These are phyloP conservation scores for Nepenthes gracilis DNA, from an alignment of 148 eudicot genomes.

Conservation along the genomic window DNA sequence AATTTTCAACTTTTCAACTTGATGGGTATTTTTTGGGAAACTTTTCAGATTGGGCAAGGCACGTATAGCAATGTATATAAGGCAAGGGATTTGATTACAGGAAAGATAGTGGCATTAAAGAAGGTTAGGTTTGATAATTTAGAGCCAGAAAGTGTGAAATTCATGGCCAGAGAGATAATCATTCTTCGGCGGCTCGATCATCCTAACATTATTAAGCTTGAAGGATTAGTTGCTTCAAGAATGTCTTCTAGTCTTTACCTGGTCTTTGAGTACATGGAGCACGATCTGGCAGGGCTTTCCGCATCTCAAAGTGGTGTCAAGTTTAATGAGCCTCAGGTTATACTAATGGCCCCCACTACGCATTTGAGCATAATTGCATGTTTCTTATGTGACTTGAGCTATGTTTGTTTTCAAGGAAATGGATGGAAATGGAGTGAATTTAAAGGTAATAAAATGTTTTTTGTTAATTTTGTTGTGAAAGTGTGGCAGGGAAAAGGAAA, in stretches of 20 bases:
- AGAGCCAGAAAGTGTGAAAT: conserved; percentile 86
- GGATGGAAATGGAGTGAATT: no score
- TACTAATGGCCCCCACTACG: background rate
- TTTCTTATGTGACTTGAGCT: background rate
- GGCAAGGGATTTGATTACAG: conserved; percentile 88
- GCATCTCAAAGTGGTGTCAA: conserved; percentile 54
- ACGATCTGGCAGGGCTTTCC: conserved; percentile 91
- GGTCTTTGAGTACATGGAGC: conserved; percentile 97
- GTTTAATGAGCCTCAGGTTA: conserved; percentile 89
- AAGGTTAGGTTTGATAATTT: conserved; percentile 91
- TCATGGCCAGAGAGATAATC: conserved; percentile 95
- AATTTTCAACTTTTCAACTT: background rate
- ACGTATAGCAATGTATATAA: conserved; percentile 99
- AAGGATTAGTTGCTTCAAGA: conserved; percentile 91
- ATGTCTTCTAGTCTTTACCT: conserved; percentile 90
- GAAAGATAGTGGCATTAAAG: conserved; percentile 92
- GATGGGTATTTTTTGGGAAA: background rate
- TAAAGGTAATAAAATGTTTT: no score
- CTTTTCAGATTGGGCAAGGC: conserved; percentile 88
- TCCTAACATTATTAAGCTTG: conserved; percentile 94
- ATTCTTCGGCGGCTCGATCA: conserved; percentile 67
- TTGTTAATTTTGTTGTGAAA: no score
- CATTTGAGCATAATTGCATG: background rate
- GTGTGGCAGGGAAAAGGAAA: no score
- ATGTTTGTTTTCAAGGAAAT: background rate